These are phyloP conservation scores for Sugiyamaella xylanicola DNA, from an alignment of 1,139 yeast genomes.

Conservation along the genomic window DNA sequence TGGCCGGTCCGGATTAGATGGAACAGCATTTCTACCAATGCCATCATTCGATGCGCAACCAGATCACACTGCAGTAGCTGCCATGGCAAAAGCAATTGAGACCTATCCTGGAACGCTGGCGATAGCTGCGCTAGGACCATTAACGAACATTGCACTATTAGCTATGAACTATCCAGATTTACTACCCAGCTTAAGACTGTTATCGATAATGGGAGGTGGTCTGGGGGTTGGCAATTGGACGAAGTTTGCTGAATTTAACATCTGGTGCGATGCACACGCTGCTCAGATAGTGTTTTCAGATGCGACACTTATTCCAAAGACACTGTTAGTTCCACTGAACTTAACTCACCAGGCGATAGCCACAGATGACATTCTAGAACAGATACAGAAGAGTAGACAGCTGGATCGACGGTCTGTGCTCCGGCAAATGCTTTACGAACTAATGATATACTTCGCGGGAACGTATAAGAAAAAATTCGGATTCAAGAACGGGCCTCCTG, in stretches of 20 bases:
- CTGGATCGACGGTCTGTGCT: slow-evolving; percentile 43
- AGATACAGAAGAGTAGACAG: slow-evolving; percentile 39
- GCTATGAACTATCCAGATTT: slow-evolving; percentile 56
- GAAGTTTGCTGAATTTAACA: slow-evolving; percentile 73
- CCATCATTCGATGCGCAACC: slow-evolving; percentile 46
- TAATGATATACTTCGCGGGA: slow-evolving; percentile 57
- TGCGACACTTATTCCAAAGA: slow-evolving; percentile 50
- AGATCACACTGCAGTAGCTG: slow-evolving; percentile 55
- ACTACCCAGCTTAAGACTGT: slow-evolving; percentile 48
- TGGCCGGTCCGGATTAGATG: slow-evolving; percentile 76
- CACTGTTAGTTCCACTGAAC: slow-evolving; percentile 65
- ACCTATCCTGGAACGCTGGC: slow-evolving; percentile 53
- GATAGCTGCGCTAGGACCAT: slow-evolving; percentile 69
- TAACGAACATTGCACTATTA: slow-evolving; percentile 67
- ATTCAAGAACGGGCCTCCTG: slow-evolving; percentile 65
- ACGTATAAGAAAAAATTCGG: slow-evolving; percentile 52
- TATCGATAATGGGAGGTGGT: slow-evolving; percentile 81
- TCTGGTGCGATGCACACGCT: slow-evolving; percentile 76
- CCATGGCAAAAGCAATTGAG: slow-evolving; percentile 55
- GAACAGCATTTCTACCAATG: slow-evolving; percentile 58
- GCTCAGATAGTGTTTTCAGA: slow-evolving; percentile 59
- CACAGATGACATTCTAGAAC: slow-evolving; percentile 48
- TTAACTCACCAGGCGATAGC: slow-evolving; percentile 72
- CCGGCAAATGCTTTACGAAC: slow-evolving; percentile 58
- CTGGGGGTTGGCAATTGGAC: slow-evolving; percentile 52